Evolutionary conservation across 345 rosid genomes (phyloP).

Genomic region (Carallia pectinifolia): DNA sequence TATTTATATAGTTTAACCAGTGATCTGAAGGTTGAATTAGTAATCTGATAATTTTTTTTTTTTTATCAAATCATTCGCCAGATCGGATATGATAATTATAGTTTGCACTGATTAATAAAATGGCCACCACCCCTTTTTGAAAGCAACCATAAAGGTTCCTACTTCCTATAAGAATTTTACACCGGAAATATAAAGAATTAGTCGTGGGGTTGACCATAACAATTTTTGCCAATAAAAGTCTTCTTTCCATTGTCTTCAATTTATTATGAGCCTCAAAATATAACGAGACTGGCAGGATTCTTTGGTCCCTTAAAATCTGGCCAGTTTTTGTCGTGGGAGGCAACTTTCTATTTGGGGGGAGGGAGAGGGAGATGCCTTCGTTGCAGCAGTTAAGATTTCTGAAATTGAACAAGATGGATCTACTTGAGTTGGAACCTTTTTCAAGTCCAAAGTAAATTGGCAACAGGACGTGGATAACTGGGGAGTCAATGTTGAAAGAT

Average conservation of each 20-base stretch:
- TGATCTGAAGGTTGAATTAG: too few species aligned
- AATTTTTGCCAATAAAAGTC: background rate
- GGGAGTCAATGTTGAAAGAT: conserved; percentile 1
- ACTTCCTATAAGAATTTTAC: background rate
- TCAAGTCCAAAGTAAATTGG: background rate
- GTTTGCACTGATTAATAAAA: background rate
- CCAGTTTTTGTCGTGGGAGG: conserved; percentile 48
- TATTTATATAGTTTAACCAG: too few species aligned
- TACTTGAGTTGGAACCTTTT: conserved; percentile 6
- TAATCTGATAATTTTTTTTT: too few species aligned
- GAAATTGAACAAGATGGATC: conserved; percentile 18
- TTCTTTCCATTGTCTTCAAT: background rate
- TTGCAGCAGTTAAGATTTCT: background rate
- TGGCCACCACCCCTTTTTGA: background rate
- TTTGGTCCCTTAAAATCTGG: conserved; percentile 40
- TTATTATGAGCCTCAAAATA: conserved; percentile 3
- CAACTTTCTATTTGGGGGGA: conserved; percentile 22
- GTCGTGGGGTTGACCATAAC: conserved; percentile 33
- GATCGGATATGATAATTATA: too few species aligned
- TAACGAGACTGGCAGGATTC: conserved; percentile 26
- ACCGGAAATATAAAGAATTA: conserved; percentile 16
- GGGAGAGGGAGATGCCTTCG: conserved; percentile 19
- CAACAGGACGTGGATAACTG: background rate
- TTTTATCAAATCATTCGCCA: too few species aligned
- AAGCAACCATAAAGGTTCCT: conserved; percentile 30